Percentiles rank a stretch among this genome's conserved stretches.
These are phyloP conservation scores for Massarina eburnea DNA, from an alignment of 2,329 filamentous ascomycete species.

Conservation along the genomic window DNA sequence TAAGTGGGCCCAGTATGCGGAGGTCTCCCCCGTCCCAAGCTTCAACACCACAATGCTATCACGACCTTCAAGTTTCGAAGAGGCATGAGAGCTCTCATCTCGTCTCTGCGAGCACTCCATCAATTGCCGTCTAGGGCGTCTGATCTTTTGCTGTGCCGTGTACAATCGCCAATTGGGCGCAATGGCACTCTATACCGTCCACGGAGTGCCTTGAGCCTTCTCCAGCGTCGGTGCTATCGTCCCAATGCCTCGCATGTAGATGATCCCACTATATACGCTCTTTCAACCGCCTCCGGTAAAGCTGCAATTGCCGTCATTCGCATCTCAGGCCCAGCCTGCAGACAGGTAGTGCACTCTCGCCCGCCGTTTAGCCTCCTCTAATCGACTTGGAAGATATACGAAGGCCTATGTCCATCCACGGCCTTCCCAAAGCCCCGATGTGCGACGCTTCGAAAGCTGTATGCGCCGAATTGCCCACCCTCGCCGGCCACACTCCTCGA, in stretches of 20 bases:
- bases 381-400: conserved; percentile 58
- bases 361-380: background rate
- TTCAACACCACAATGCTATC: conserved; percentile 1
- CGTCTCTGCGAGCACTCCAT: conserved; percentile 14
- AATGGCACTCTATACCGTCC: conserved; percentile 2
- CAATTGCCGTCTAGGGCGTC: background rate
- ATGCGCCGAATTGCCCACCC: conserved; percentile 54
- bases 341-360: conserved; percentile 54
- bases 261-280: conserved; percentile 77
- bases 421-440: conserved; percentile 59
- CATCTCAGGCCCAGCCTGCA: conserved; percentile 77
- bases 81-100: conserved; percentile 38
- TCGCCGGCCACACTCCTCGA: conserved; percentile 62
- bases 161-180: background rate
- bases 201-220: conserved; percentile 17
- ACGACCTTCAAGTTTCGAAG: conserved; percentile 18
- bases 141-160: background rate
- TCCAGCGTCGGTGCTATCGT: conserved; percentile 6
- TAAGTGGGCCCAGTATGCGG: conserved; percentile 19
- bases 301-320: conserved; percentile 91
- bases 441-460: conserved; percentile 75
- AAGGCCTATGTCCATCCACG: conserved; percentile 60
- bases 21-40: conserved; percentile 1
- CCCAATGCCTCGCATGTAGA: conserved; percentile 3
- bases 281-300: conserved; percentile 82